Percentiles rank a stretch among this genome's conserved stretches.
phyloP scores from a whole-genome alignment of 2,329 filamentous ascomycete species.

The Ophiognomonia clavigignenti-juglandacearum region DNA sequence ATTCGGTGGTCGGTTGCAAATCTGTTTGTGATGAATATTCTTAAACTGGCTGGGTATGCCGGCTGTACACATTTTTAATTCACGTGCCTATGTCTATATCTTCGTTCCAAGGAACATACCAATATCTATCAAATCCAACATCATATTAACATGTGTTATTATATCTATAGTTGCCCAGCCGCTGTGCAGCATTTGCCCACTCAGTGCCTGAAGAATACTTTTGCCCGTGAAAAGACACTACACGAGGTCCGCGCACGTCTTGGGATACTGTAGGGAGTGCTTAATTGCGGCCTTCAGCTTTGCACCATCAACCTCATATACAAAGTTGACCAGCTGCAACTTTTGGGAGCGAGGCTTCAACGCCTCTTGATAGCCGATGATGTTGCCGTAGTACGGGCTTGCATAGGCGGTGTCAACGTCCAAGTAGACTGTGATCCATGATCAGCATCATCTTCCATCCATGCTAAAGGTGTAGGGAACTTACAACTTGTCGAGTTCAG shows the following conservation, averaged over 20 bases:
- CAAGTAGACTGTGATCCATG: slow-evolving; percentile 15
- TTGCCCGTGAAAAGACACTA: too few species aligned
- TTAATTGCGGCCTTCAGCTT: slow-evolving; percentile 33
- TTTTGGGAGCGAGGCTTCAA: slow-evolving; percentile 16
- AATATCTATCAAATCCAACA: too few species aligned
- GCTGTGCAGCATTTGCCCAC: too few species aligned
- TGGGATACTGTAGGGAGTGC: slow-evolving; percentile 32
- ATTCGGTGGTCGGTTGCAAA: too few species aligned
- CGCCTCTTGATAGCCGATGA: slow-evolving; percentile 18
- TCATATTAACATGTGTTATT: too few species aligned
- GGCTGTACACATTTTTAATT: too few species aligned
- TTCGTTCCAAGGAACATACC: too few species aligned
- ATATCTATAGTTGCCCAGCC: too few species aligned
- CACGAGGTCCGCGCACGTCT: slow-evolving; percentile 30
- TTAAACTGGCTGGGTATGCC: too few species aligned
- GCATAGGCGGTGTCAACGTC: slow-evolving; percentile 20
- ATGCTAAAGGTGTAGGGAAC: neutral
- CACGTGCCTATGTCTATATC: too few species aligned
- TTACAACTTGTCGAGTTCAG: slow-evolving; percentile 20
- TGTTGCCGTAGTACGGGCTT: slow-evolving; percentile 19
- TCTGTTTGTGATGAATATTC: too few species aligned
- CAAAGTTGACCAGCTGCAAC: slow-evolving; percentile 18
- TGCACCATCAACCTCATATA: slow-evolving; percentile 17
- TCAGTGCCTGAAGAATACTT: too few species aligned
- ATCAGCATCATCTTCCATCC: neutral